phyloP scores from a whole-genome alignment of 148 eudicot genomes.

The Linanthus parryae region DNA sequence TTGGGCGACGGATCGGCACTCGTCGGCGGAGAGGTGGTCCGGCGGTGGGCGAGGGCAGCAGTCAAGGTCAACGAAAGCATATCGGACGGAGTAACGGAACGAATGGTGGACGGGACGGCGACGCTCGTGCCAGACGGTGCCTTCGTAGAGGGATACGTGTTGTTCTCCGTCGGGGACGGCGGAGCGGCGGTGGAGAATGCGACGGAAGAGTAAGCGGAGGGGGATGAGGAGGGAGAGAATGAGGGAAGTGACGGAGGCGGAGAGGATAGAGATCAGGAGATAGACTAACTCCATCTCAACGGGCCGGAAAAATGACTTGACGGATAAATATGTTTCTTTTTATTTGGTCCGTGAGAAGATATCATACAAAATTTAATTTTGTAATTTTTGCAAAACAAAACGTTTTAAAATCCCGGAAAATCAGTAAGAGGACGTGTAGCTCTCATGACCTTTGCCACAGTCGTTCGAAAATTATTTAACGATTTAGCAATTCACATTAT shows the following conservation, averaged over 20 bases:
- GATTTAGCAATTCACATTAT: too few relatives aligned
- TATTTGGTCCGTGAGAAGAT: too few relatives aligned
- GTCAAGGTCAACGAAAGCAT: conserved; percentile 77
- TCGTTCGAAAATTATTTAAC: too few relatives aligned
- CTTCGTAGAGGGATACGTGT: conserved; percentile 49
- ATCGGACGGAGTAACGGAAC: conserved; percentile 65
- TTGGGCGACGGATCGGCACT: conserved; percentile 42
- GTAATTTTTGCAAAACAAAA: too few relatives aligned
- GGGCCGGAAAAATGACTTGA: too few relatives aligned
- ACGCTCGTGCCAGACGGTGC: conserved; percentile 87
- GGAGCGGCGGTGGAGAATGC: conserved; percentile 3
- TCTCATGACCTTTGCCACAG: too few relatives aligned
- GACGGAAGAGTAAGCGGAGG: conserved; percentile 23
- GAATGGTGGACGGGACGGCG: conserved; percentile 80
- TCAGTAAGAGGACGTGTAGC: too few relatives aligned
- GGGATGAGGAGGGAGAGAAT: conserved; percentile 45
- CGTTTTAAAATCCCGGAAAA: too few relatives aligned
- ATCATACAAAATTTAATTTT: too few relatives aligned
- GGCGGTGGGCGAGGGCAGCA: conserved; percentile 25
- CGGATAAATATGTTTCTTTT: too few relatives aligned
- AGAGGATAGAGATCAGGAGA: conserved; percentile 39
- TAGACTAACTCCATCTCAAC: conserved; percentile 37
- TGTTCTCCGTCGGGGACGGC: not conserved
- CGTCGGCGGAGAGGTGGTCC: conserved; percentile 44
- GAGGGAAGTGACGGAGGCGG: conserved; percentile 23